These are phyloP conservation scores for Harrya chromipes DNA, from an alignment of 768 basidiomycete species.

Conservation along the genomic window DNA sequence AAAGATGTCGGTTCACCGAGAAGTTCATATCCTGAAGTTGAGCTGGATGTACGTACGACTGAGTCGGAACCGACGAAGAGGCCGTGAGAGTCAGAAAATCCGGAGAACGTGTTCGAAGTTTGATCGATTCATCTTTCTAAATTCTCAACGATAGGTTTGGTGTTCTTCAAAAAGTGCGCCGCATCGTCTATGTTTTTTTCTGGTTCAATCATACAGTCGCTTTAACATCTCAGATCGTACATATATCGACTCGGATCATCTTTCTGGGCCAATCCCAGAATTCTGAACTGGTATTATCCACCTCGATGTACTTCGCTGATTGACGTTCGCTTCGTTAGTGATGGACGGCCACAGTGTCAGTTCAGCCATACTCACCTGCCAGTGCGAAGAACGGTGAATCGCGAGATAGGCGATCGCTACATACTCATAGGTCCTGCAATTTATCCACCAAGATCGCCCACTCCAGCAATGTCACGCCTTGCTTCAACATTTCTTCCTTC, in stretches of 20 bases:
- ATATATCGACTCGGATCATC: not conserved
- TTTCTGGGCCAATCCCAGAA: not conserved
- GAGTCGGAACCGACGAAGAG: too few species aligned
- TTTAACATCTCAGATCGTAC: too few species aligned
- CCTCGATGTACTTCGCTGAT: not conserved
- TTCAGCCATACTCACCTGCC: conserved; percentile 1
- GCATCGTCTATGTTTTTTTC: too few species aligned
- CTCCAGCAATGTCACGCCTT: conserved; percentile 69
- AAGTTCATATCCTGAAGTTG: too few species aligned
- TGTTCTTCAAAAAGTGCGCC: too few species aligned
- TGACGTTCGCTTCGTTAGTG: not conserved
- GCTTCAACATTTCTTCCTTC: conserved; percentile 63
- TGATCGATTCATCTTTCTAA: too few species aligned
- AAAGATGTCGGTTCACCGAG: too few species aligned
- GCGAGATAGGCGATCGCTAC: not conserved
- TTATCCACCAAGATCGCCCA: conserved; percentile 77
- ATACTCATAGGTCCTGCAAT: conserved; percentile 39
- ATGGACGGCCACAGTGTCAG: not conserved
- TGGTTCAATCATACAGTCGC: too few species aligned
- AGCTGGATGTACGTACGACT: too few species aligned
- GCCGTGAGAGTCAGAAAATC: too few species aligned
- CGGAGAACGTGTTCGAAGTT: too few species aligned
- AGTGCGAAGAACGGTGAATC: not conserved
- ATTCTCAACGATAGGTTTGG: too few species aligned
- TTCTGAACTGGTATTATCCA: not conserved